A percentile compares a stretch with the other conserved stretches of the same genome.
These are phyloP conservation scores for Colletotrichum chrysophilum DNA, from an alignment of 2,329 filamentous ascomycete species.

Conservation along the genomic window DNA sequence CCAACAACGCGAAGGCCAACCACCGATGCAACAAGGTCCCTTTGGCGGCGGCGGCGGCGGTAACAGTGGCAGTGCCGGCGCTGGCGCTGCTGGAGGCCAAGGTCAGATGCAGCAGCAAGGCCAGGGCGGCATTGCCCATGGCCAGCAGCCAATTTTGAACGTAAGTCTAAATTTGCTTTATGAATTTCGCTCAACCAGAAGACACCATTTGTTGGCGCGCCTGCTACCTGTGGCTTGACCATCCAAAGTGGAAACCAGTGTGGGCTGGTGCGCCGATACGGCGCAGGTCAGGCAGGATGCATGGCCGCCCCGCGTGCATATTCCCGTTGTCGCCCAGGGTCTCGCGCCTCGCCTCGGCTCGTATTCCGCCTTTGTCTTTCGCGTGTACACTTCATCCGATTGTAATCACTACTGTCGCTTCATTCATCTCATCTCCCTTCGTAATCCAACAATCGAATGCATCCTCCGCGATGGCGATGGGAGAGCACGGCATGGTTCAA, in stretches of 20 bases:
- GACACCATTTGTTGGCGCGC: neutral
- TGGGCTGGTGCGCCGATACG: constrained; percentile 20
- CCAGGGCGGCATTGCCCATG: constrained; percentile 18
- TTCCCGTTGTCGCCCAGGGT: neutral
- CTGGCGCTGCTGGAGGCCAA: constrained; percentile 56
- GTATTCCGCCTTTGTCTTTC: neutral
- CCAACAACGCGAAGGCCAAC: constrained; percentile 61
- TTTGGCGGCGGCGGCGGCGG: constrained; percentile 34
- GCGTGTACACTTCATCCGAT: neutral
- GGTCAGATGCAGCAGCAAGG: constrained; percentile 69
- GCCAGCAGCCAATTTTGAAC: constrained; percentile 76
- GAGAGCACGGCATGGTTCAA: constrained; percentile 5
- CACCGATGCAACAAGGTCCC: constrained; percentile 65
- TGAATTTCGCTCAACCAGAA: neutral
- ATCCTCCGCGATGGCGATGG: constrained; percentile 1
- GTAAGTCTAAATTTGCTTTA: constrained; percentile 45
- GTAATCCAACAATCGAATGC: neutral
- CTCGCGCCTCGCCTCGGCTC: neutral
- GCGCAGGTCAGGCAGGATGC: constrained; percentile 16
- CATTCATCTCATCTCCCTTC: neutral
- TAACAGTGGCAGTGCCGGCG: constrained; percentile 37
- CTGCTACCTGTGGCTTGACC: constrained; percentile 12
- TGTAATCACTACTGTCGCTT: neutral
- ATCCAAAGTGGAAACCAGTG: constrained; percentile 20
- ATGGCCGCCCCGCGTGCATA: constrained; percentile 8